phyloP scores from a whole-genome alignment of 2,329 filamentous ascomycete genomes.

The Zasmidium citrigriseum region DNA sequence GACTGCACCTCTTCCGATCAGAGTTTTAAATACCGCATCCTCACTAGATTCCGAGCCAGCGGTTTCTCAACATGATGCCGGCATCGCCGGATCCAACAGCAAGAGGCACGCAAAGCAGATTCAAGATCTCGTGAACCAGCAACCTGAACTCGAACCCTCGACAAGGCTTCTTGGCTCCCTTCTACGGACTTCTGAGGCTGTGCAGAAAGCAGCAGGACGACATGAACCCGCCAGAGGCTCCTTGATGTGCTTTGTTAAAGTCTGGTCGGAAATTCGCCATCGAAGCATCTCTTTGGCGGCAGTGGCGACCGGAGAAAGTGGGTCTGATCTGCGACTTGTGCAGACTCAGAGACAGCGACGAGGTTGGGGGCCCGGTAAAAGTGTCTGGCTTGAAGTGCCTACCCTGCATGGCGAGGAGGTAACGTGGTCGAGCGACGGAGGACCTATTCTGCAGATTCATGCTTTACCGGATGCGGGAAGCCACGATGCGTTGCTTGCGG shows the following conservation, averaged over 20 bases:
- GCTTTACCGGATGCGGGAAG: constrained; percentile 50
- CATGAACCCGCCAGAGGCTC: constrained; percentile 44
- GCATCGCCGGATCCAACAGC: neutral
- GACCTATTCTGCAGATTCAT: constrained; percentile 56
- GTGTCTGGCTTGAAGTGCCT: constrained; percentile 51
- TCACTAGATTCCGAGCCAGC: neutral
- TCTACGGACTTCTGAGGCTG: constrained; percentile 33
- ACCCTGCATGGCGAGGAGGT: constrained; percentile 50
- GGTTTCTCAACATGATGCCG: neutral
- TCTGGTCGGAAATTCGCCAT: constrained; percentile 42
- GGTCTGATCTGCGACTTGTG: constrained; percentile 60
- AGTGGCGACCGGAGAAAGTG: constrained; percentile 53
- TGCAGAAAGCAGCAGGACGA: constrained; percentile 31
- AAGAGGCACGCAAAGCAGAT: constrained; percentile 21
- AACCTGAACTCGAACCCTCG: constrained; percentile 29
- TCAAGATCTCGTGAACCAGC: constrained; percentile 15
- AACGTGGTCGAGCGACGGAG: constrained; percentile 57
- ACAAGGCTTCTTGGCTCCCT: constrained; percentile 17
- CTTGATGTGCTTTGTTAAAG: constrained; percentile 60
- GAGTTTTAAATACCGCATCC: neutral
- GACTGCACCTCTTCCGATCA: neutral
- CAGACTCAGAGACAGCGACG: constrained; percentile 54
- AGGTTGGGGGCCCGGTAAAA: constrained; percentile 55
- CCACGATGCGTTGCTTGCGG: constrained; percentile 50
- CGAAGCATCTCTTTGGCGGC: constrained; percentile 37